phyloP scores from a whole-genome alignment of 495 filamentous ascomycete species.

The Xylaria castorea region DNA sequence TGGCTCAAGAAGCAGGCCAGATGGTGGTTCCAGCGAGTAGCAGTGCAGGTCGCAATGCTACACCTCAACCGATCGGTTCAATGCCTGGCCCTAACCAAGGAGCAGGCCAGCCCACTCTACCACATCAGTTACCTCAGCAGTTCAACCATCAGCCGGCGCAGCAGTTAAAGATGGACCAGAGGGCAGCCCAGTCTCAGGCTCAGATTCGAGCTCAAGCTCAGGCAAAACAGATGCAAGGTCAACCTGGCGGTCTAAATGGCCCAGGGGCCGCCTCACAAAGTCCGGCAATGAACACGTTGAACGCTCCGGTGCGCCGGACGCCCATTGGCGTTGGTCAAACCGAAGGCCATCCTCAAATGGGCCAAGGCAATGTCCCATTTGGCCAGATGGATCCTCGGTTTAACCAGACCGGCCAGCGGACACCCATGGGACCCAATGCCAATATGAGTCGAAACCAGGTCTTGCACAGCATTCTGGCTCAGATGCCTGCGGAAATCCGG shows the following conservation, averaged over 20 bases:
- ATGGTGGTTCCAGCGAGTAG: conserved; percentile 58
- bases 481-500: conserved; percentile 44
- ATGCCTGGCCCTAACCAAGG: conserved; percentile 45
- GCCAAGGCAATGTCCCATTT: conserved; percentile 45
- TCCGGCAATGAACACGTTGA: conserved; percentile 58
- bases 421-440: conserved; percentile 35
- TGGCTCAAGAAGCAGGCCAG: conserved; percentile 57
- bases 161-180: conserved; percentile 51
- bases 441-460: conserved; percentile 43
- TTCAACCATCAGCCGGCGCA: conserved; percentile 48
- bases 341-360: conserved; percentile 41
- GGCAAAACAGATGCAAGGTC: conserved; percentile 54
- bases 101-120: conserved; percentile 42
- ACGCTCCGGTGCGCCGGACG: conserved; percentile 54
- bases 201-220: conserved; percentile 50
- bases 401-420: conserved; percentile 47
- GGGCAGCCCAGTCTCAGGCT: conserved; percentile 44
- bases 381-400: conserved; percentile 52
- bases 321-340: conserved; percentile 49
- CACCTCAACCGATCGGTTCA: conserved; percentile 49
- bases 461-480: conserved; percentile 43
- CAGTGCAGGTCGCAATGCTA: conserved; percentile 51
- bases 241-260: conserved; percentile 53
- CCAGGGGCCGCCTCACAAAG: conserved; percentile 56
- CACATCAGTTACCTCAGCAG: conserved; percentile 45